phyloP scores from a whole-genome alignment of 1,284 basidiomycete genomes.

The Dichomitus squalens region DNA sequence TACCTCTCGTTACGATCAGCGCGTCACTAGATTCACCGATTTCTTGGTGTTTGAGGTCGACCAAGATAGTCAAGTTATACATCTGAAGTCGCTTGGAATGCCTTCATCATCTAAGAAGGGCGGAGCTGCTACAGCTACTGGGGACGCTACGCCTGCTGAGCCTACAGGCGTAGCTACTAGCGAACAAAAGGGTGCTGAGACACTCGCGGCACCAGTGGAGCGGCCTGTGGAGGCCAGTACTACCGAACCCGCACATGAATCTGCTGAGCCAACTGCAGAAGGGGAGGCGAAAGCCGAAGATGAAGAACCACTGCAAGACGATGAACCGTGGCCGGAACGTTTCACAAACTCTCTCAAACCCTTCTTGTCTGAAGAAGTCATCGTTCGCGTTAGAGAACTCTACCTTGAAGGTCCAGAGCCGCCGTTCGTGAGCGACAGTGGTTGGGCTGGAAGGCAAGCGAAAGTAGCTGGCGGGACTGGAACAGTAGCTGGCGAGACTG shows the following conservation, averaged over 20 bases:
- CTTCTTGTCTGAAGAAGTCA: conserved; percentile 64
- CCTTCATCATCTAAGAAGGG: conserved; percentile 56
- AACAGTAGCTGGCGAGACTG: no score
- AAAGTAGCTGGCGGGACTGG: conserved; percentile 34
- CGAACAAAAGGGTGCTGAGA: not conserved
- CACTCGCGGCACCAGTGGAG: not conserved
- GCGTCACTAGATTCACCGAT: conserved; percentile 80
- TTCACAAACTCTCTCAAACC: conserved; percentile 58
- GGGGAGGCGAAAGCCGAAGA: not conserved
- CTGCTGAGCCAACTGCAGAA: not conserved
- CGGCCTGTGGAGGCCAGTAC: not conserved
- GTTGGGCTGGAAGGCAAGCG: conserved; percentile 58
- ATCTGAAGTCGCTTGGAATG: conserved; percentile 75
- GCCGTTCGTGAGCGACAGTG: conserved; percentile 64
- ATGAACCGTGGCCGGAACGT: conserved; percentile 64
- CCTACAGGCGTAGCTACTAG: not conserved
- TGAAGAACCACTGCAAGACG: conserved; percentile 14
- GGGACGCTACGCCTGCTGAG: conserved; percentile 2
- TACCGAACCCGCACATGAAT: not conserved
- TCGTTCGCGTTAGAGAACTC: conserved; percentile 70
- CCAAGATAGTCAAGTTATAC: conserved; percentile 75
- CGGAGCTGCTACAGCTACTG: conserved; percentile 11
- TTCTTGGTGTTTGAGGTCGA: conserved; percentile 92
- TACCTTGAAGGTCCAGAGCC: conserved; percentile 77
- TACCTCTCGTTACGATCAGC: not conserved